phyloP scores from a whole-genome alignment of 768 basidiomycete genomes.

The Podaxis carcinomalis region DNA sequence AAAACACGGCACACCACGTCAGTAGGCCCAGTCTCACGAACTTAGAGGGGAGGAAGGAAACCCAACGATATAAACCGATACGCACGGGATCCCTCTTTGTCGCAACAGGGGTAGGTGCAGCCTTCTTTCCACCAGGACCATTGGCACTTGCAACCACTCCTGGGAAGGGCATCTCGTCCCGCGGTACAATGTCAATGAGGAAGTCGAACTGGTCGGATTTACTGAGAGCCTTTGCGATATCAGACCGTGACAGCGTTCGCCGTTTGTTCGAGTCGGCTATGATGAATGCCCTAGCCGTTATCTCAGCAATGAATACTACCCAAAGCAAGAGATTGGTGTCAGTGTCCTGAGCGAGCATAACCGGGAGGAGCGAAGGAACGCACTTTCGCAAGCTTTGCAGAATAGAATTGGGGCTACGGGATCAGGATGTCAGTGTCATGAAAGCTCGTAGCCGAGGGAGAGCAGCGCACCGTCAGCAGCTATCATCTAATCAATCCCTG shows the following conservation, averaged over 20 bases:
- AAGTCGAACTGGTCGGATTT: constrained; percentile 98
- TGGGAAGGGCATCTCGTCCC: constrained; percentile 60
- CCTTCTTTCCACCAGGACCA: constrained; percentile 8
- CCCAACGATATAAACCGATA: background rate
- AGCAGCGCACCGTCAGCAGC: constrained; percentile 79
- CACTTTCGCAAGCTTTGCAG: constrained; percentile 98
- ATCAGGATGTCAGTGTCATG: background rate
- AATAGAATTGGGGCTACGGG: constrained; percentile 83
- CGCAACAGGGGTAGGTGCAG: background rate
- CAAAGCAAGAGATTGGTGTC: background rate
- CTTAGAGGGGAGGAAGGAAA: background rate
- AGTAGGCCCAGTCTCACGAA: background rate
- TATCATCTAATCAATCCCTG: constrained; percentile 69
- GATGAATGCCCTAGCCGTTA: constrained; percentile 93
- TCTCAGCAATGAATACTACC: constrained; percentile 93
- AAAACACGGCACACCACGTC: background rate
- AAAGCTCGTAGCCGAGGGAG: constrained; percentile 14
- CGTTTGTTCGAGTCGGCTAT: constrained; percentile 95
- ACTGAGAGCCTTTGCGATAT: constrained; percentile 88
- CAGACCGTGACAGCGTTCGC: constrained; percentile 89
- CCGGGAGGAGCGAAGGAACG: constrained; percentile 28
- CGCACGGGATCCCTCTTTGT: constrained; percentile 10
- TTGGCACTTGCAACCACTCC: constrained; percentile 13
- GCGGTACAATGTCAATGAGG: constrained; percentile 90
- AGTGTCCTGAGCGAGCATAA: background rate